Percentiles rank a stretch among this genome's conserved stretches.
Conservation (phyloP, 73 alveolate genomes). For the Paraurostyla sp. region DNA sequence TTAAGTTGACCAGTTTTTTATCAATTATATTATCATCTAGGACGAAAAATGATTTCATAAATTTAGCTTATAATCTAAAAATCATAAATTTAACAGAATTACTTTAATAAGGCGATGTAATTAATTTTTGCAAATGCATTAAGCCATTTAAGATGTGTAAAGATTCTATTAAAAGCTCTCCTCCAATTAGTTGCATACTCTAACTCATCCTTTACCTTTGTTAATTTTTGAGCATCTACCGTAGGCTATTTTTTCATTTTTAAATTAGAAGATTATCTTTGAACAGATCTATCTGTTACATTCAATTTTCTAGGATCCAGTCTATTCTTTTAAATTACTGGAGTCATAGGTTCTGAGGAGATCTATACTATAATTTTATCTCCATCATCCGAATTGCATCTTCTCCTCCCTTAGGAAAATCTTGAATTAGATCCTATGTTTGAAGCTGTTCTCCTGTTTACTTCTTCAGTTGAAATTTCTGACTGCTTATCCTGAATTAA, state of each 20-base stretch:
- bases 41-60: slow-evolving; percentile 42
- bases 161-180: slow-evolving; percentile 52
- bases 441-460: too few relatives aligned
- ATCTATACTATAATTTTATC: too few relatives aligned
- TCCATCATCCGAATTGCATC: too few relatives aligned
- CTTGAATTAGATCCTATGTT: too few relatives aligned
- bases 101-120: slow-evolving; percentile 54
- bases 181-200: slow-evolving; percentile 67
- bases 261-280: neutral
- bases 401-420: too few relatives aligned
- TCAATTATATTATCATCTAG: slow-evolving; percentile 46
- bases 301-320: too few relatives aligned
- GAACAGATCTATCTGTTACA: too few relatives aligned
- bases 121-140: slow-evolving; percentile 62
- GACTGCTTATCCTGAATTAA: too few relatives aligned
- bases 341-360: too few relatives aligned
- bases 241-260: neutral
- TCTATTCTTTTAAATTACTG: too few relatives aligned
- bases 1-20: neutral
- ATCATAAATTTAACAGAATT: neutral
- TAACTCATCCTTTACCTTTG: slow-evolving; percentile 37
- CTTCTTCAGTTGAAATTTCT: neutral
- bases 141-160: slow-evolving; percentile 8
- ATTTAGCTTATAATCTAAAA: slow-evolving; percentile 20
- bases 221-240: slow-evolving; percentile 13